A percentile compares a stretch with the other conserved stretches of the same genome.
Conservation (phyloP, 2,329 filamentous ascomycete species). For the Penicillium sp. region DNA sequence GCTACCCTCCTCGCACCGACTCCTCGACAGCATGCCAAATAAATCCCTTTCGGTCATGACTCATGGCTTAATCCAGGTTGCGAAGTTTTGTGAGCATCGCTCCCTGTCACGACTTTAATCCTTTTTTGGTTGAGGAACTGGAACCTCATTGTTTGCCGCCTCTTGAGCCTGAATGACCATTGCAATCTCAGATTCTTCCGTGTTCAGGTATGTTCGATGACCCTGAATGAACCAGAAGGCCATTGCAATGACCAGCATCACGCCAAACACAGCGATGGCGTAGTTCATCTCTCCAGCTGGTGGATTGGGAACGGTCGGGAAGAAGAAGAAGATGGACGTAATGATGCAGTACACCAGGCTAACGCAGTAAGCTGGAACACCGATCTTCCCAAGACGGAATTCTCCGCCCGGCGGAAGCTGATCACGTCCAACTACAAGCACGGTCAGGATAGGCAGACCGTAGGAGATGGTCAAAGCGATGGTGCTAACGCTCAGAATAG, state of each 20-base stretch:
- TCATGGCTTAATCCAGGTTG: too few relatives aligned
- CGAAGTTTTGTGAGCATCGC: not conserved
- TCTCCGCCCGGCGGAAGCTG: slow-evolving; percentile 50
- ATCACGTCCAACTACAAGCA: slow-evolving; percentile 57
- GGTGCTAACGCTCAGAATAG: slow-evolving; percentile 60
- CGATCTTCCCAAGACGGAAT: slow-evolving; percentile 52
- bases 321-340: slow-evolving; percentile 62
- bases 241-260: slow-evolving; percentile 56
- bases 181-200: slow-evolving; percentile 12
- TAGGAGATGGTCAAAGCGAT: slow-evolving; percentile 60
- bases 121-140: slow-evolving; percentile 4
- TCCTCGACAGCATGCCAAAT: too few relatives aligned
- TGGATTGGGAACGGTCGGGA: slow-evolving; percentile 52
- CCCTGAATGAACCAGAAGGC: slow-evolving; percentile 51
- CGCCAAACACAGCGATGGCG: slow-evolving; percentile 60
- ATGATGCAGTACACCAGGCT: slow-evolving; percentile 56
- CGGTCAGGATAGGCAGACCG: slow-evolving; percentile 52
- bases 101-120: not conserved
- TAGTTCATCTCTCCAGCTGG: slow-evolving; percentile 59
- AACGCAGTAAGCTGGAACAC: slow-evolving; percentile 50
- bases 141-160: slow-evolving; percentile 5
- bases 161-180: slow-evolving; percentile 17
- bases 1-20: too few relatives aligned
- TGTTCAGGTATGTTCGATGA: slow-evolving; percentile 12
- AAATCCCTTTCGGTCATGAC: too few relatives aligned